These are phyloP conservation scores for Cymbopogon citratus DNA, from an alignment of 176 grass and related monocot genomes.

Conservation along the genomic window DNA sequence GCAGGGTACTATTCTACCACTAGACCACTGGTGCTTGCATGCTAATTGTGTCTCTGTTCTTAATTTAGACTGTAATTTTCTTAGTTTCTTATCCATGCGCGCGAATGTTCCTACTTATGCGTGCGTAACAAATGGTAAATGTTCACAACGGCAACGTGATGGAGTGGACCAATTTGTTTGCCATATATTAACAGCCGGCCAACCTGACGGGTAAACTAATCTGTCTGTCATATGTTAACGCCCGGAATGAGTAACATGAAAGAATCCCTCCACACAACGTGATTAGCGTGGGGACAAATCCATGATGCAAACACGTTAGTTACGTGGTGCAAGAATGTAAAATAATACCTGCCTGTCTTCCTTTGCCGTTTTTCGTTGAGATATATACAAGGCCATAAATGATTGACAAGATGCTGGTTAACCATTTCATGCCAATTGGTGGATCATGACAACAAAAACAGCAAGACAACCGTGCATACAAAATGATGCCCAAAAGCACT, in stretches of 20 bases:
- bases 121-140: no score
- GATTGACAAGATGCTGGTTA: not conserved
- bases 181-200: no score
- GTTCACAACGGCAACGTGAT: no score
- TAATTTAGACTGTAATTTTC: no score
- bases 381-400: not conserved
- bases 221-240: not conserved
- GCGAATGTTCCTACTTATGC: no score
- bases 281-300: not conserved
- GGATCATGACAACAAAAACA: not conserved
- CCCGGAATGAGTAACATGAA: not conserved
- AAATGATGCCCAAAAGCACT: not conserved
- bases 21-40: conserved; percentile 54
- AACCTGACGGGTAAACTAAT: no score
- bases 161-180: no score
- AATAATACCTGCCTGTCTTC: not conserved
- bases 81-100: no score
- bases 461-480: not conserved
- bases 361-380: not conserved
- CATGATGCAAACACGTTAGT: not conserved
- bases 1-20: conserved; percentile 87
- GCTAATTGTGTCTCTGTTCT: no score
- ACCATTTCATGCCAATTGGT: not conserved
- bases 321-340: not conserved
- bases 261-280: not conserved